These are phyloP conservation scores for Trichosporon ovoides DNA, from an alignment of 1,284 basidiomycete species.

Conservation along the genomic window DNA sequence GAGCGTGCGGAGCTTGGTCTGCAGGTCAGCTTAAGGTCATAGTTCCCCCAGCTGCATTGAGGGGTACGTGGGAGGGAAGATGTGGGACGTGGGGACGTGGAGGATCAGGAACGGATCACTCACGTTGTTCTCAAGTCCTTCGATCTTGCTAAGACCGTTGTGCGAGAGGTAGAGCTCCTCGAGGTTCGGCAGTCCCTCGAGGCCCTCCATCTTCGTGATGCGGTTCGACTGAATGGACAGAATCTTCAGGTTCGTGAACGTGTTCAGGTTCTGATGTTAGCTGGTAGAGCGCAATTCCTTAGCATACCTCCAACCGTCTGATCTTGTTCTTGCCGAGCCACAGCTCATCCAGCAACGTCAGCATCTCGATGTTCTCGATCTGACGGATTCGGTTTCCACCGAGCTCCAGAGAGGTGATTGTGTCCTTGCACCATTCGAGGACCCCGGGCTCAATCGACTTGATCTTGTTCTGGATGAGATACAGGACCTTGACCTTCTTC, in stretches of 20 bases:
- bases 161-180: constrained; percentile 93
- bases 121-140: constrained; percentile 82
- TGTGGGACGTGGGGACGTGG: too few species aligned
- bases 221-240: constrained; percentile 90
- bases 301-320: constrained; percentile 66
- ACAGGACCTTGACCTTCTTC: constrained; percentile 63
- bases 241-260: constrained; percentile 67
- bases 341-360: constrained; percentile 79
- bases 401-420: constrained; percentile 77
- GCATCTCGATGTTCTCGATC: constrained; percentile 79
- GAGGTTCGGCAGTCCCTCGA: constrained; percentile 65
- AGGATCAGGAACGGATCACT: too few species aligned
- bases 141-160: constrained; percentile 79
- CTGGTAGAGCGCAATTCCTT: too few species aligned
- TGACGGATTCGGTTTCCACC: constrained; percentile 88
- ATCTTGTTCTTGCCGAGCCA: constrained; percentile 99
- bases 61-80: not conserved
- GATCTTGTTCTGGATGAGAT: constrained; percentile 96
- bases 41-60: not conserved
- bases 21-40: constrained; percentile 11
- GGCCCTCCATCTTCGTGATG: constrained; percentile 77
- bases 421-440: constrained; percentile 56
- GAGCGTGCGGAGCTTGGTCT: constrained; percentile 78
- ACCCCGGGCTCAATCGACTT: constrained; percentile 63
- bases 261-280: constrained; percentile 52